Evolutionary conservation across 2,329 filamentous ascomycete species (phyloP), one percentile per base, ranked within the genome.

Genomic region (Beauveria sp.): DNA sequence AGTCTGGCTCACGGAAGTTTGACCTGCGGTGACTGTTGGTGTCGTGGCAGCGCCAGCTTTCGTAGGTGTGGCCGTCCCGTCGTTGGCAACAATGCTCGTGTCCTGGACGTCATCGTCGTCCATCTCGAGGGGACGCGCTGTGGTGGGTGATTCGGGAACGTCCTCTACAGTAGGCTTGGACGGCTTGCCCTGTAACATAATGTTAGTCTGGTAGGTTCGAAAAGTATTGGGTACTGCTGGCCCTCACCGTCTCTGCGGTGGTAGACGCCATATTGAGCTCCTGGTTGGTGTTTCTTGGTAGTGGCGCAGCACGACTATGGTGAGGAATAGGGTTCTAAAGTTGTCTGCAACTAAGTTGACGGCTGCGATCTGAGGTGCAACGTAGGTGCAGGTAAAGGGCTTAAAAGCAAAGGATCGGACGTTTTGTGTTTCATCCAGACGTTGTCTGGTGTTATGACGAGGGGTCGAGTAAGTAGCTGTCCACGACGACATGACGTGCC

Each of bases 91-190:
- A 28, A 82, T 69, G 62, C 79, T 80, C 6, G 81, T 77, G 67
- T 89, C 87, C 69, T 87, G 85, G 56, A 84, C 74, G 69, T 88
- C 87, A 68, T 89, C 86, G 76, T 90, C 87, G 70, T 89, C 85
- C 77, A 88, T 81, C 64, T 88, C 85, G 70, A 88, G 78, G 8
- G 85, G 85, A 67, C 80, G 77, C 59, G 80, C 85, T 50, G 85
- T 88, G 12, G 85, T 88, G 10, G 85, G 85, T 52, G 85, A 88
- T 73, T 88, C 85, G 43, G 85, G 81, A 63, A 72, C 79, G 59
- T 71, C 71, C 59, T 75, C 73, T 34, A 40, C 53, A 10, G 43
- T 37, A 40, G 44, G 34, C 30, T 61, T 61, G 41, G 73, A 70
- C 44, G 70, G 68, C 67, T 83, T 84, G 67, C 69, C 75, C 77